A percentile compares a stretch with the other conserved stretches of the same genome.
Evolutionary conservation across 2,329 filamentous ascomycete species (phyloP).

Genomic region (Fusarium setosum): DNA sequence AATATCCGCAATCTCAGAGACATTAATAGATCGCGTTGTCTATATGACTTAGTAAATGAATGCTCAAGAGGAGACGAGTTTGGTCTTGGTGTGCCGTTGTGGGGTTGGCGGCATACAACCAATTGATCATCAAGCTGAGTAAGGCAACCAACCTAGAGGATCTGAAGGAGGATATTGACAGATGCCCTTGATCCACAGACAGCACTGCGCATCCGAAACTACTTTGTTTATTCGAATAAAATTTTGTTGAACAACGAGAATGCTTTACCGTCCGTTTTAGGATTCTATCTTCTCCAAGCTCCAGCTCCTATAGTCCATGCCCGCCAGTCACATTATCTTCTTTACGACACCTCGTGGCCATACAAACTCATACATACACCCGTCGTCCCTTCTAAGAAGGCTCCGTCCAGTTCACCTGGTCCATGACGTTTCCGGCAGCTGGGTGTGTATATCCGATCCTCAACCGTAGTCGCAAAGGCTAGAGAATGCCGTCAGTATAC

Average conservation of each 20-base stretch:
- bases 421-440: constrained; percentile 76
- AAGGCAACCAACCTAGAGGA: not conserved
- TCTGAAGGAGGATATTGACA: not conserved
- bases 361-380: constrained; percentile 6
- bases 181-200: not conserved
- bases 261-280: constrained; percentile 40
- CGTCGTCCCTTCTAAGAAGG: constrained; percentile 57
- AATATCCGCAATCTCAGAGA: not conserved
- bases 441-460: constrained; percentile 85
- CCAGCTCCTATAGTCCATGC: constrained; percentile 26
- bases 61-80: not conserved
- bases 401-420: constrained; percentile 98
- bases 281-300: constrained; percentile 40
- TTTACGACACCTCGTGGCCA: constrained; percentile 14
- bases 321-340: constrained; percentile 31
- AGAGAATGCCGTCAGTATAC: constrained; percentile 18
- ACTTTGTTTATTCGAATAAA: constrained; percentile 5
- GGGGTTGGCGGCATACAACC: constrained; percentile 8
- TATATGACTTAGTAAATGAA: not conserved
- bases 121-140: constrained; percentile 22
- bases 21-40: constrained; percentile 2
- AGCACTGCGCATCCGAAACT: not conserved
- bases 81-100: constrained; percentile 6
- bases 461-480: constrained; percentile 88
- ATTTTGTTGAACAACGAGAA: constrained; percentile 23